Base-by-base conservation (phyloP, 75 land plant genomes). In the Pinus taeda region DNA sequence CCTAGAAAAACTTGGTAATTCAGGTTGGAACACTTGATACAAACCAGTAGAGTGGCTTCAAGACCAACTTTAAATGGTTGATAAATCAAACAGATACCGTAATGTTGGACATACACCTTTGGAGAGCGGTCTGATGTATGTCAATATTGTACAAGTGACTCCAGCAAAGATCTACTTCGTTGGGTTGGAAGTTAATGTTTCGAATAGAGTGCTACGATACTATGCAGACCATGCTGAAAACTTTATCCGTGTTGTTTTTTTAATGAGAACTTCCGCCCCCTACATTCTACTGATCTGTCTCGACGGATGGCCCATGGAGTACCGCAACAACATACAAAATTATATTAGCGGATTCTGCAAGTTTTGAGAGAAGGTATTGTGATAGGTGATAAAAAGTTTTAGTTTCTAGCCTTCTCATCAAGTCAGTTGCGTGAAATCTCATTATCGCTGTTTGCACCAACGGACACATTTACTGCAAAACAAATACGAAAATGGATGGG, bases 321-420 rank as follows among this genome's bases (percentile, higher is more conserved):
- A 29, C 58, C 88, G n/a, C 75, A 81, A 29, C 81, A 73, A 53
- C 78, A 71, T 59, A 89, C 94, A 21, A 75, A 71, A 17, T 63
- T 95, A 20, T 92, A 90, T 49, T 60, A 57, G 29, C 79, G 95
- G 58, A 77, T 95, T 57, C 71, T 88, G 21, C 77, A 79, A 36
- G 84, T 78, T 20, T 74, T 95, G 56, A 76, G 60, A 57, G 67
- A 90, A 76, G 95, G 98, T 49, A 82, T 95, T 36, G 37, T 39
- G 4, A 88, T 95, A 62, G 95, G 95, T 57, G 83, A 83, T 7
- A 90, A 85, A 79, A 83, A 77, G 15, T 96, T 88, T 66, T 89
- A 90, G 60, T 92, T 94, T 86, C 87, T 96, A 15, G 99, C 95
- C 3, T 96, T 96, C 78, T 96, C 99, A 65, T 80, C 99, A 57